Conservation (phyloP, 2,329 filamentous ascomycete genomes). For the Macrophomina tecta region DNA sequence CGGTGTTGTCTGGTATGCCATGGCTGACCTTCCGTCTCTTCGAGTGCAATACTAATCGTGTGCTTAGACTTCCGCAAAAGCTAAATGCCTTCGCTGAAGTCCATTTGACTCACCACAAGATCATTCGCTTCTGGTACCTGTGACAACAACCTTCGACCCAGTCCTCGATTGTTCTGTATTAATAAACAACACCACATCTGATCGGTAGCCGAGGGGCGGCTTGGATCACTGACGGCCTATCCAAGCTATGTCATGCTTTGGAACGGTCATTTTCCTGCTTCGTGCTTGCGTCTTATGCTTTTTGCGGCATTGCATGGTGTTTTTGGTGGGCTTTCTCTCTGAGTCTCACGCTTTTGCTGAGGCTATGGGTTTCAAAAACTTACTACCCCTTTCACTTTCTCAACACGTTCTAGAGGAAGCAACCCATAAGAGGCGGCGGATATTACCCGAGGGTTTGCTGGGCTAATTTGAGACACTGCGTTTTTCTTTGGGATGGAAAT, state of each 20-base stretch:
- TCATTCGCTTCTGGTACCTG: slow-evolving; percentile 21
- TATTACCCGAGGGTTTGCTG: slow-evolving; percentile 15
- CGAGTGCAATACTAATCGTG: slow-evolving; percentile 36
- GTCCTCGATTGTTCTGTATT: slow-evolving; percentile 23
- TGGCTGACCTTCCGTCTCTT: not conserved
- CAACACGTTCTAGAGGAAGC: slow-evolving; percentile 23
- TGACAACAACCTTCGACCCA: slow-evolving; percentile 11
- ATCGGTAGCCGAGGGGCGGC: slow-evolving; percentile 12
- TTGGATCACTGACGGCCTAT: not conserved
- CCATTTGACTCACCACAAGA: slow-evolving; percentile 10
- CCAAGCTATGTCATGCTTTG: not conserved
- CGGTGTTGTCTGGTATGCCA: slow-evolving; percentile 80
- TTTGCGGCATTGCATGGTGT: slow-evolving; percentile 30
- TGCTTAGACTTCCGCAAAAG: slow-evolving; percentile 30
- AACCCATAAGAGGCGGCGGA: slow-evolving; percentile 11
- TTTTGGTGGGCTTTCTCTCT: slow-evolving; percentile 22
- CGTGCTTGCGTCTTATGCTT: slow-evolving; percentile 25
- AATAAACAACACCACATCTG: slow-evolving; percentile 10
- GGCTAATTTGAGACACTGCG: slow-evolving; percentile 25
- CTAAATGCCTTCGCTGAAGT: slow-evolving; percentile 17
- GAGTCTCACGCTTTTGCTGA: slow-evolving; percentile 15
- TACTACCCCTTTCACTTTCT: slow-evolving; percentile 26
- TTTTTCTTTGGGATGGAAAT: slow-evolving; percentile 18
- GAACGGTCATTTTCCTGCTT: slow-evolving; percentile 11
- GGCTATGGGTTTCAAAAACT: slow-evolving; percentile 27